Conservation (phyloP, 106 monocot species). For the Acorus calamus region DNA sequence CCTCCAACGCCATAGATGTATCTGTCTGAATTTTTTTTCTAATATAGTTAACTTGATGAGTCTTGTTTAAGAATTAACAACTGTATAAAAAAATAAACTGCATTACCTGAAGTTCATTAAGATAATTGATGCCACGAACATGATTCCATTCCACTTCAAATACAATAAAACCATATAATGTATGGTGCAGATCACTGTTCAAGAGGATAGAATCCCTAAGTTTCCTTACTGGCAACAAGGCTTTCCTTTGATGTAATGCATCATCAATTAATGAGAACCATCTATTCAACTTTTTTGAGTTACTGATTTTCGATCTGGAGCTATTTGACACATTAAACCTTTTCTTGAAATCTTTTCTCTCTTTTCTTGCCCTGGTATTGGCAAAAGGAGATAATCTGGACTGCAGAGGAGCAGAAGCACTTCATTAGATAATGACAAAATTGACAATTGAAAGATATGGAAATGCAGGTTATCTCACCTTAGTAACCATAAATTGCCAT, state of each 20-base stretch:
- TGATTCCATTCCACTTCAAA: constrained; percentile 88
- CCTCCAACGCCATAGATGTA: constrained; percentile 89
- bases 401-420: constrained; percentile 28
- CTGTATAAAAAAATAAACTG: background rate
- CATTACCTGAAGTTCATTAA: constrained; percentile 92
- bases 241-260: constrained; percentile 44
- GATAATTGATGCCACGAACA: constrained; percentile 89
- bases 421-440: background rate
- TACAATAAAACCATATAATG: constrained; percentile 83
- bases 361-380: constrained; percentile 48
- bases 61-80: no score
- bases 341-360: constrained; percentile 29
- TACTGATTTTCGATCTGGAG: constrained; percentile 18
- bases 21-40: constrained; percentile 52
- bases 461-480: constrained; percentile 29
- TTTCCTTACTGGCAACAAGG: constrained; percentile 62
- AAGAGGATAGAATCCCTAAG: constrained; percentile 62
- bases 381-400: constrained; percentile 96
- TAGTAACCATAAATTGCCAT: constrained; percentile 98
- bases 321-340: constrained; percentile 26
- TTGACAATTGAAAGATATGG: background rate
- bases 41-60: no score
- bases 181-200: constrained; percentile 70
- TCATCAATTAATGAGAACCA: constrained; percentile 77
- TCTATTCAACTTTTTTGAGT: constrained; percentile 20